A percentile compares a stretch with the other conserved stretches of the same genome.
phyloP scores from a whole-genome alignment of 495 filamentous ascomycete genomes.

The Lichenothelia convexa region DNA sequence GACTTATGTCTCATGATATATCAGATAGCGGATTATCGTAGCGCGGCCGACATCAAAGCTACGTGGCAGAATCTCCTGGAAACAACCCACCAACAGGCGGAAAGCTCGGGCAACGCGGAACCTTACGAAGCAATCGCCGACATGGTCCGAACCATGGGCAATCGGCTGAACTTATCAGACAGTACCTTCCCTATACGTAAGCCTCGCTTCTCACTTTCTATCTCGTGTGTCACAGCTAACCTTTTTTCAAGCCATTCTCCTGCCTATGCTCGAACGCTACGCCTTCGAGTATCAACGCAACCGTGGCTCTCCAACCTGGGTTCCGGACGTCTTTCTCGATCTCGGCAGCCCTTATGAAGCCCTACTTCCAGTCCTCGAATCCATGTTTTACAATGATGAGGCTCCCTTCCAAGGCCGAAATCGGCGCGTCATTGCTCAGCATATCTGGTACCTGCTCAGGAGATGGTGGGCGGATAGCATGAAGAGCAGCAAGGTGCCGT shows the following conservation, averaged over 20 bases:
- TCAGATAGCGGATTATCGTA: conserved; percentile 72
- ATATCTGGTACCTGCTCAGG: conserved; percentile 42
- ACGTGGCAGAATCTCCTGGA: conserved; percentile 76
- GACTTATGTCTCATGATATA: conserved; percentile 87
- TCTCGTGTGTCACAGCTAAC: conserved; percentile 1
- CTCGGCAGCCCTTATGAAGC: conserved; percentile 58
- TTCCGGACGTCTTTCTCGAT: conserved; percentile 60
- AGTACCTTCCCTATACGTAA: conserved; percentile 46
- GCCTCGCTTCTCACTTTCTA: conserved; percentile 28
- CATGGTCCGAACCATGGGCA: conserved; percentile 56
- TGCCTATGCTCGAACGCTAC: conserved; percentile 63
- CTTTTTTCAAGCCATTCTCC: conserved; percentile 19
- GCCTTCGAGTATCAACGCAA: conserved; percentile 50
- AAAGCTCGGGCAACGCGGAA: conserved; percentile 30
- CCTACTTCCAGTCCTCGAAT: conserved; percentile 59
- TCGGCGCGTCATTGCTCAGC: conserved; percentile 37
- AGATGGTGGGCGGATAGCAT: conserved; percentile 45
- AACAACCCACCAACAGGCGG: conserved; percentile 44
- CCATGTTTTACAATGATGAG: conserved; percentile 68
- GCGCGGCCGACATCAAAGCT: conserved; percentile 54
- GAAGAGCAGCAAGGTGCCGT: conserved; percentile 27
- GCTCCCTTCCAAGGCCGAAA: conserved; percentile 57
- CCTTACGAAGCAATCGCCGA: conserved; percentile 68
- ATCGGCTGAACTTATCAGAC: conserved; percentile 58
- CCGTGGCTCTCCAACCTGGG: conserved; percentile 55